These are phyloP conservation scores for Dictyostelium intermedium DNA, from an alignment of 78 protist genomes.

Conservation along the genomic window DNA sequence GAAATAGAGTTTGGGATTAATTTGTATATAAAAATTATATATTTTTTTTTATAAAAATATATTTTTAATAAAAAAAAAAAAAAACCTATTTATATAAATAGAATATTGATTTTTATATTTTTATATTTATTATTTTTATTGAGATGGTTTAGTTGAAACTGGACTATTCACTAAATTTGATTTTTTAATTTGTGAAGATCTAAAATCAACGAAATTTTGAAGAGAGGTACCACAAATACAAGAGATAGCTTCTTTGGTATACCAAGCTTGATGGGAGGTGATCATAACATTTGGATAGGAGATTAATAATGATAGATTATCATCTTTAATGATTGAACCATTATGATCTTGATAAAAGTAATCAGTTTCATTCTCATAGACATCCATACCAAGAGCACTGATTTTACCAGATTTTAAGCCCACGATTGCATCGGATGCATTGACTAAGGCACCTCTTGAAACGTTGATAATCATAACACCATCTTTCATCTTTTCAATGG, in stretches of 20 bases:
- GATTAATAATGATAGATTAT: slow-evolving; percentile 67
- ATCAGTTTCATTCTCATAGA: slow-evolving; percentile 88
- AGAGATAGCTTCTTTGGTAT: slow-evolving; percentile 86
- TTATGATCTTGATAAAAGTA: slow-evolving; percentile 86
- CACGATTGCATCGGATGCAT: slow-evolving; percentile 82
- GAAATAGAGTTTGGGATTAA: slow-evolving; percentile 67
- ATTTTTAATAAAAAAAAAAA: not conserved
- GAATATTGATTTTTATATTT: not conserved
- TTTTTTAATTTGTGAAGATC: not conserved
- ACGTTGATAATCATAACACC: slow-evolving; percentile 90
- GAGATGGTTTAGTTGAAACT: not conserved
- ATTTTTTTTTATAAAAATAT: no score
- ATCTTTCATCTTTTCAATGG: slow-evolving; percentile 82
- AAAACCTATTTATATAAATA: not conserved
- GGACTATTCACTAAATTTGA: slow-evolving; percentile 2
- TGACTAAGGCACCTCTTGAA: slow-evolving; percentile 89
- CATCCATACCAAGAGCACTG: slow-evolving; percentile 90
- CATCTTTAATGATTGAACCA: slow-evolving; percentile 73
- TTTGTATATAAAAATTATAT: no score
- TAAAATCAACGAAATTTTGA: slow-evolving; percentile 11
- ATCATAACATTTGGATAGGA: slow-evolving; percentile 82
- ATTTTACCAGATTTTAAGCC: slow-evolving; percentile 84
- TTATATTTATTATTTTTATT: not conserved
- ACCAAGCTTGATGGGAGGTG: slow-evolving; percentile 94
- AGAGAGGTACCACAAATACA: slow-evolving; percentile 84